Evolutionary conservation across 352 stramenopile genomes (phyloP), one percentile per base, ranked within the genome.

Genomic region (Globisporangium viniferum): DNA sequence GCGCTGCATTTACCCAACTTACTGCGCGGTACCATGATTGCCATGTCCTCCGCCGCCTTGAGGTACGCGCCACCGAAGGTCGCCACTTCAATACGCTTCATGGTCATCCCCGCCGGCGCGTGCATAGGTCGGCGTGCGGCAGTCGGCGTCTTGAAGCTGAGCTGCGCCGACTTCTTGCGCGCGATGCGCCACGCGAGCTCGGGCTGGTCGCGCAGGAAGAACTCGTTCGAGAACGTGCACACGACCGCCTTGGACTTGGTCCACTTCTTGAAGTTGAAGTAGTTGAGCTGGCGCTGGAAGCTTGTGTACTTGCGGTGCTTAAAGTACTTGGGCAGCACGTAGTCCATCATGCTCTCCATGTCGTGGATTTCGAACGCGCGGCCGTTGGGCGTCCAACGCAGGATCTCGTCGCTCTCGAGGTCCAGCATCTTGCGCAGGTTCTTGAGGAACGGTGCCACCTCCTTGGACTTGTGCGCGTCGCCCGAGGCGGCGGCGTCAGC

Each of bases 231-330:
- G 68, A 92, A 92, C 48, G 84, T 92, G 73, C 84, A 92, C 41
- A 90, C 82, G 39, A 86, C 72, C 53, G 84, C 80, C 65, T 89
- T 88, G 64, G 82, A 91, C 70, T 94, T 94, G 73, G 86, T 94
- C 86, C 86, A 94, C 67, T 96, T 96, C 75, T 86, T 81, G 77
- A 98, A 98, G 72, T 76, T 90, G 71, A 98, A 98, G 73, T 98
- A 98, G 81, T 97, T 98, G 66, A 98, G 84, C 69, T 98, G 92
- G 33, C 94, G 88, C 69, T 97, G 90, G 67, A 98, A 95, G 62
- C 90, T 97, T 62, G 94, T 94, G 82, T 98, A 98, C 70, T 94
- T 97, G 73, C 81, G 79, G 74, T 98, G 94, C 69, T 98, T 98
- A 74, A 98, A 98, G 78, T 98, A 98, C 71, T 93, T 91, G 31